A percentile compares a stretch with the other conserved stretches of the same genome.
Conservation (phyloP, 139 green algal species). For the Micractinium sp. region DNA sequence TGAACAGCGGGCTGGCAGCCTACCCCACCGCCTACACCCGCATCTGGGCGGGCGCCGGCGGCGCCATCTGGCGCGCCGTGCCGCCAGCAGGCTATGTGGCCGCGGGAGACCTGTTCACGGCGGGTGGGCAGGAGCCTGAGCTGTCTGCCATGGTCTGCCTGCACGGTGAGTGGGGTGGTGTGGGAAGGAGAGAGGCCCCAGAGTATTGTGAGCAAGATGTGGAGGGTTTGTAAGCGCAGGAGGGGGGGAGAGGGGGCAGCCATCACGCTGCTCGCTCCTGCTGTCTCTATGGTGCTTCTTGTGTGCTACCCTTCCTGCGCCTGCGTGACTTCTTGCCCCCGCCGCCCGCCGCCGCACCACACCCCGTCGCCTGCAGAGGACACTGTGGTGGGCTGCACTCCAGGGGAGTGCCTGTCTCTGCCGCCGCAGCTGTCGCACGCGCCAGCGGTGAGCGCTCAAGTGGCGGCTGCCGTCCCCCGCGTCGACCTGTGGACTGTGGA, state of each 20-base stretch:
- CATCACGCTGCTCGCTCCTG: not conserved
- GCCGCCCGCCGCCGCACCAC: not conserved
- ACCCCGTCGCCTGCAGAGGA: not conserved
- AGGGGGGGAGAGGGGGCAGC: not conserved
- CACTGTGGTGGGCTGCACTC: conserved; percentile 59
- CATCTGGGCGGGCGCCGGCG: conserved; percentile 53
- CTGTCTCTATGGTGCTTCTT: no score
- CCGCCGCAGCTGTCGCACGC: conserved; percentile 27
- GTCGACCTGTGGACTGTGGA: conserved; percentile 73
- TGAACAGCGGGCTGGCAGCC: conserved; percentile 80
- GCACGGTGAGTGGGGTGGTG: conserved; percentile 16
- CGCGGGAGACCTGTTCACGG: conserved; percentile 76
- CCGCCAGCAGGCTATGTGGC: conserved; percentile 79
- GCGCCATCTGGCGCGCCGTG: conserved; percentile 70
- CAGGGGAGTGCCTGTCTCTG: conserved; percentile 68
- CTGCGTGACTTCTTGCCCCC: not conserved
- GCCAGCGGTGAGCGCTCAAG: not conserved
- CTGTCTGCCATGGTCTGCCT: conserved; percentile 26
- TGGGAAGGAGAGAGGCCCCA: no score
- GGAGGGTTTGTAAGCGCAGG: no score
- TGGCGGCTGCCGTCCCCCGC: conserved; percentile 9
- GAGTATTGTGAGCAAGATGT: no score
- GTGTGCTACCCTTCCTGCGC: not conserved
- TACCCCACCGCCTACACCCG: conserved; percentile 64
- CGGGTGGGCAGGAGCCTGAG: not conserved